phyloP scores from a whole-genome alignment of 495 filamentous ascomycete species.

The Podospora tetraspora region DNA sequence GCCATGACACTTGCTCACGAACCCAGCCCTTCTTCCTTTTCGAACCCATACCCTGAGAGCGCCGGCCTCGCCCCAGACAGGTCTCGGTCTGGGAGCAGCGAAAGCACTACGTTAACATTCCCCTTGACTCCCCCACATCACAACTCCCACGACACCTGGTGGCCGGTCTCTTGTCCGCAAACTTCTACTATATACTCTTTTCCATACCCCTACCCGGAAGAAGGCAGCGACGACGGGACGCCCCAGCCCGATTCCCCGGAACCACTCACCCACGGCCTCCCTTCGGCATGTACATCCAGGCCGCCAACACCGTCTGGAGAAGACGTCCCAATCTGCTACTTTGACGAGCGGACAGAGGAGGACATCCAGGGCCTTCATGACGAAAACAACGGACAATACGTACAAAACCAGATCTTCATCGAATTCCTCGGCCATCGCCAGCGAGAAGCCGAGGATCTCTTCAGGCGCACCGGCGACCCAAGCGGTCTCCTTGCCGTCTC shows the following conservation, averaged over 20 bases:
- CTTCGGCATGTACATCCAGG: background rate
- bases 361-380: background rate
- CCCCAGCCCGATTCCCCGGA: background rate
- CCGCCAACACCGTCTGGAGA: background rate
- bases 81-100: background rate
- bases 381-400: background rate
- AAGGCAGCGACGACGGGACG: background rate
- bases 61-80: background rate
- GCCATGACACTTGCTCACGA: background rate
- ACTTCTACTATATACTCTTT: too few species aligned
- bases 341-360: background rate
- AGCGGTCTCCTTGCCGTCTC: background rate
- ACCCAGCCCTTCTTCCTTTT: background rate
- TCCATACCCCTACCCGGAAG: background rate
- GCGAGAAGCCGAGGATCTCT: background rate
- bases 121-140: background rate
- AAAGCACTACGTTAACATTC: background rate
- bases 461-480: background rate
- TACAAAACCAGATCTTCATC: background rate
- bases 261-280: background rate
- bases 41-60: background rate
- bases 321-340: background rate
- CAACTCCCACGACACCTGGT: background rate
- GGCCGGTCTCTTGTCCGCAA: too few species aligned
- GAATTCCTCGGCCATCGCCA: background rate